phyloP scores from a whole-genome alignment of 2,329 filamentous ascomycete species.

The Diaporthe humulicola region DNA sequence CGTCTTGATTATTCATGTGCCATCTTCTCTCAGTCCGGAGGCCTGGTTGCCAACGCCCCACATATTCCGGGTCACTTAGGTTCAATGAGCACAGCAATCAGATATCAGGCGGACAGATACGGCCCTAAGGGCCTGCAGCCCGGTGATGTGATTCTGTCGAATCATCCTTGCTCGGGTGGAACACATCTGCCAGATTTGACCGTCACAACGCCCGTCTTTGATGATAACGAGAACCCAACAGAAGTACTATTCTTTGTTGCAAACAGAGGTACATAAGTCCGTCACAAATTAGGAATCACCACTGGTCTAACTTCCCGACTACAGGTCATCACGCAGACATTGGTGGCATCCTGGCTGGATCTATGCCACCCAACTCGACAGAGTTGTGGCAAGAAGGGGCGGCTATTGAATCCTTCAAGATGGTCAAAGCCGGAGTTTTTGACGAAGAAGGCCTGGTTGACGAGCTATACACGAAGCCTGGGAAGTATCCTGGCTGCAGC shows the following conservation, averaged over 20 bases:
- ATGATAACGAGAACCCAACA: conserved; percentile 59
- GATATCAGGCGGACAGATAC: conserved; percentile 62
- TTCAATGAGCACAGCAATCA: conserved; percentile 37
- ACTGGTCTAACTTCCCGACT: conserved; percentile 53
- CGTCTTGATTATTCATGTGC: conserved; percentile 37
- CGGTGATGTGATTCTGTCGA: conserved; percentile 79
- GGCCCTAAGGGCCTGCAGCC: conserved; percentile 75
- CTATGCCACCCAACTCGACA: conserved; percentile 43
- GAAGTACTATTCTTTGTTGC: conserved; percentile 19
- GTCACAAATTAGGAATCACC: neutral
- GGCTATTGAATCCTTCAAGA: conserved; percentile 39
- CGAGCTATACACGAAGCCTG: conserved; percentile 75
- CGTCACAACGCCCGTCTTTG: conserved; percentile 56
- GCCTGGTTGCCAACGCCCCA: conserved; percentile 56
- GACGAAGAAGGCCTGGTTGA: conserved; percentile 79
- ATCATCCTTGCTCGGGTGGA: conserved; percentile 54
- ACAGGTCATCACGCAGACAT: conserved; percentile 46
- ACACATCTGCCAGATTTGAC: conserved; percentile 58
- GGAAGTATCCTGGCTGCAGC: conserved; percentile 77
- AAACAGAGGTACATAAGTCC: conserved; percentile 8
- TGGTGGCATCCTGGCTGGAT: conserved; percentile 75
- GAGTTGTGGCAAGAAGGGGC: conserved; percentile 40
- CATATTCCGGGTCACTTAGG: conserved; percentile 63
- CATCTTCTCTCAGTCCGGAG: conserved; percentile 36
- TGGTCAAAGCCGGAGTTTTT: conserved; percentile 35